Conservation (phyloP, 306 rosid species). For the Castanopsis chinensis region DNA sequence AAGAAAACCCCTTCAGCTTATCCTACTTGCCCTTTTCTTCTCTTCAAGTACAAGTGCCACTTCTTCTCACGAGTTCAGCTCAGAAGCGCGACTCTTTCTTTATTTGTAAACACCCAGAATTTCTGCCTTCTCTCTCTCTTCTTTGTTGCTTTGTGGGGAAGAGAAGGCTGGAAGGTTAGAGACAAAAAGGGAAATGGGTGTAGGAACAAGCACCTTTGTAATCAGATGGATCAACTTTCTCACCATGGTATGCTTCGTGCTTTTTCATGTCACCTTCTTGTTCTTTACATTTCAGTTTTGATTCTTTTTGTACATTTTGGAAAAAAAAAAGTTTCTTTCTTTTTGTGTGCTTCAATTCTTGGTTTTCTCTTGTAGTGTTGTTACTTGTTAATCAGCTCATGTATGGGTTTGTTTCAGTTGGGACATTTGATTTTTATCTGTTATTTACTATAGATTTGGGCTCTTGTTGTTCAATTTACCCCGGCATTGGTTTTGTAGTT, state of each 20-base stretch:
- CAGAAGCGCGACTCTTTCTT: slow-evolving; percentile 22
- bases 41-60: slow-evolving; percentile 35
- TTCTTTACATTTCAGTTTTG: not conserved
- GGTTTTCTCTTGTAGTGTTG: not conserved
- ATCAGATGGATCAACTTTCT: slow-evolving; percentile 95
- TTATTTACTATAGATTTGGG: not conserved
- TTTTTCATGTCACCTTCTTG: not conserved
- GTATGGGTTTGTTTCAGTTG: slow-evolving; percentile 6
- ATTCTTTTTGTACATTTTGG: not conserved
- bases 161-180: not conserved
- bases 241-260: slow-evolving; percentile 56
- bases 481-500: not conserved
- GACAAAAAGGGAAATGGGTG: slow-evolving; percentile 44
- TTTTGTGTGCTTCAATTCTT: not conserved
- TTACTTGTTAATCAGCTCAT: not conserved
- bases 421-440: not conserved
- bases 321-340: not conserved
- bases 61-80: slow-evolving; percentile 3
- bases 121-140: slow-evolving; percentile 15
- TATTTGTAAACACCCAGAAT: not conserved
- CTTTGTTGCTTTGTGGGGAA: not conserved
- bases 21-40: not conserved
- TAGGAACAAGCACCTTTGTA: slow-evolving; percentile 90
- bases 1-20: slow-evolving; percentile 1
- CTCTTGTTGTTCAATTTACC: not conserved